Percentiles rank a stretch among this genome's conserved stretches.
Evolutionary conservation across 2,329 filamentous ascomycete genomes (phyloP).

Genomic region (Clonostachys byssicola): DNA sequence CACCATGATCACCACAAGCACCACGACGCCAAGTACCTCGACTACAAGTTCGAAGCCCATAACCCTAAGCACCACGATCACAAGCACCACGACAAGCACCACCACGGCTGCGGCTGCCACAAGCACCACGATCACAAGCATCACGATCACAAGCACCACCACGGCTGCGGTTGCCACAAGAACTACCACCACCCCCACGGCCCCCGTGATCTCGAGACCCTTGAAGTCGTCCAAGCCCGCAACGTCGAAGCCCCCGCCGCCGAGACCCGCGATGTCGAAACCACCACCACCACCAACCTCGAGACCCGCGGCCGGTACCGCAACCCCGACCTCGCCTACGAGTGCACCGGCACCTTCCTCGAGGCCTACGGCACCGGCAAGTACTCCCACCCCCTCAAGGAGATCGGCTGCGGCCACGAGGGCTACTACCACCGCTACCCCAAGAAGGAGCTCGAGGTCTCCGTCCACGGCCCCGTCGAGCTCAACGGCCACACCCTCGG

Average conservation of each 20-base stretch:
- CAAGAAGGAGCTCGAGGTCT: constrained; percentile 4
- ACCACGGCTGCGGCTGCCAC: too few relatives aligned
- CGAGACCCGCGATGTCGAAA: not conserved
- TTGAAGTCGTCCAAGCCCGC: not conserved
- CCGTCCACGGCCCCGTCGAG: constrained; percentile 4
- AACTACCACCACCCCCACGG: not conserved
- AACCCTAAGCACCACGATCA: too few relatives aligned
- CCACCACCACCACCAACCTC: not conserved
- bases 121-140: too few relatives aligned
- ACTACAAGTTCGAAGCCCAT: not conserved
- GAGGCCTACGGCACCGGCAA: constrained; percentile 1
- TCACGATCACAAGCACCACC: not conserved
- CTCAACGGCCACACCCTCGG: constrained; percentile 3
- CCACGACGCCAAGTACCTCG: not conserved
- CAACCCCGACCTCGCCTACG: not conserved
- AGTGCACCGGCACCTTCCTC: constrained; percentile 4
- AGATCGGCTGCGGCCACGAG: constrained; percentile 3
- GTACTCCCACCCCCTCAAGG: constrained; percentile 1
- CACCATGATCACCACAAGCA: not conserved
- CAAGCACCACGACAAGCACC: not conserved
- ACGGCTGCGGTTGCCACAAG: too few relatives aligned
- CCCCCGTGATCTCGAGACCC: not conserved
- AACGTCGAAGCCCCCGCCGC: not conserved
- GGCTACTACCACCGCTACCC: constrained; percentile 5
- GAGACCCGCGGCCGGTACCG: not conserved